Base-by-base conservation (phyloP, 495 filamentous ascomycete genomes). In the Penicillium robsamsonii region DNA sequence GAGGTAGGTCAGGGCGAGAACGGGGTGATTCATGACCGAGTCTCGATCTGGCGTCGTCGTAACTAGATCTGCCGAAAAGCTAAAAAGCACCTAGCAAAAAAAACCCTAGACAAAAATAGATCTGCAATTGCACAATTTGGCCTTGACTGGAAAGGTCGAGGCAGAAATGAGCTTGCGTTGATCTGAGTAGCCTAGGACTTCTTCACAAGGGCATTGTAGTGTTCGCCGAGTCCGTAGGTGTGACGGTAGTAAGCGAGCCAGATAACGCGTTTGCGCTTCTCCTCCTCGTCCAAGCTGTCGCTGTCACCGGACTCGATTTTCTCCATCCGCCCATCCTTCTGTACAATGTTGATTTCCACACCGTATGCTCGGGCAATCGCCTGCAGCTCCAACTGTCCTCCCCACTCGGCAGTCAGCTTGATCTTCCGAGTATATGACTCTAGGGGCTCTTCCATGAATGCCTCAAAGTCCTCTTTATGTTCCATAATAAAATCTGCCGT, bases 171-270 rank as follows among this genome's bases (percentile, higher is more conserved):
- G 15, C 31, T 58, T 31, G 30, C 46, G 25, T 46, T 22, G 49
- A 13, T 22, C 41, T 24, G 29, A 33, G 22, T 50, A 41, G 9
- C 31, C 61, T 59, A 68, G 5, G 57, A 45, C 29, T 63, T 53
- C 56, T 70, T 72, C 35, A 63, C 57, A 30, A 98, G 74, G 22
- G 92, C 96, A 66, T 97, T 98, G 74, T 97, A 98, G 75, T 98
- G 94, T 78, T 97, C 93, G 12, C 94, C 94, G 17, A 97, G 75
- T 2, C 92, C 92, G 75, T 91, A 97, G 50, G 86, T 85, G 75
- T 97, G 92, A 57, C 88, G 78, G 73, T 97, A 97, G 72, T 97
- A 98, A 22, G 91, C 92, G 71, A 98, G 72, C 94, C 94, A 98
- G 30, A 97, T 78, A 18, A 75, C 65, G 41, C 72, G 65, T 43